Percentiles rank a stretch among this genome's conserved stretches.
These are phyloP conservation scores for Ziziphus jujuba DNA, from an alignment of 306 rosid species.

Conservation along the genomic window DNA sequence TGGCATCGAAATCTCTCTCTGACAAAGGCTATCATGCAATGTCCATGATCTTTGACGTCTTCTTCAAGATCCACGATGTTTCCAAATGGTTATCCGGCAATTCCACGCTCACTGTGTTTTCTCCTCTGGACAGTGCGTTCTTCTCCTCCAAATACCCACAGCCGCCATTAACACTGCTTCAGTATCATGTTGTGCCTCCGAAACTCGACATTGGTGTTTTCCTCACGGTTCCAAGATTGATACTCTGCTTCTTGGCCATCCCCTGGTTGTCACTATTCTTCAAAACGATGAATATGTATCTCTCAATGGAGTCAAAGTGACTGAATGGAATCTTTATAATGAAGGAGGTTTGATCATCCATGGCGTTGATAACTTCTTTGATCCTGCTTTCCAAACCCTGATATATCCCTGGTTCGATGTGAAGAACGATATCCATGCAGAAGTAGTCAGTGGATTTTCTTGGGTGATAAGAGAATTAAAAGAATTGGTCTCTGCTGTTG, in stretches of 20 bases:
- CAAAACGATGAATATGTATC: neutral
- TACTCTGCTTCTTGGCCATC: conserved; percentile 9
- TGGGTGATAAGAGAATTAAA: no score
- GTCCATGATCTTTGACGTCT: no score
- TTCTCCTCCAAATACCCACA: conserved; percentile 11
- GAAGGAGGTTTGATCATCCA: neutral
- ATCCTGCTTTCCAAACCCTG: neutral
- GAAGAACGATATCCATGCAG: no score
- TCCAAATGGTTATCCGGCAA: no score
- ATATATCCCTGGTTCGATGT: neutral
- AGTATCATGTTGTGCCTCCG: neutral
- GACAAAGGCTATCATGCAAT: no score
- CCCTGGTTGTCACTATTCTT: neutral
- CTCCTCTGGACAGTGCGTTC: conserved; percentile 8
- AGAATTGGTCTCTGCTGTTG: no score
- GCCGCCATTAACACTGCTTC: conserved; percentile 1
- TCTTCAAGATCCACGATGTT: no score
- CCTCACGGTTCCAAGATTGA: conserved; percentile 7
- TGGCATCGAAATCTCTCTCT: no score
- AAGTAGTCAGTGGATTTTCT: no score
- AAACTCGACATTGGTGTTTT: neutral
- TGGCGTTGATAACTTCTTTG: neutral
- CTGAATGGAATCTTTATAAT: neutral
- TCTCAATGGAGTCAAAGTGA: neutral
- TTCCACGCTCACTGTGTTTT: neutral